These are phyloP conservation scores for Fusarium praegraminearum DNA, from an alignment of 2,329 filamentous ascomycete genomes.

Conservation along the genomic window DNA sequence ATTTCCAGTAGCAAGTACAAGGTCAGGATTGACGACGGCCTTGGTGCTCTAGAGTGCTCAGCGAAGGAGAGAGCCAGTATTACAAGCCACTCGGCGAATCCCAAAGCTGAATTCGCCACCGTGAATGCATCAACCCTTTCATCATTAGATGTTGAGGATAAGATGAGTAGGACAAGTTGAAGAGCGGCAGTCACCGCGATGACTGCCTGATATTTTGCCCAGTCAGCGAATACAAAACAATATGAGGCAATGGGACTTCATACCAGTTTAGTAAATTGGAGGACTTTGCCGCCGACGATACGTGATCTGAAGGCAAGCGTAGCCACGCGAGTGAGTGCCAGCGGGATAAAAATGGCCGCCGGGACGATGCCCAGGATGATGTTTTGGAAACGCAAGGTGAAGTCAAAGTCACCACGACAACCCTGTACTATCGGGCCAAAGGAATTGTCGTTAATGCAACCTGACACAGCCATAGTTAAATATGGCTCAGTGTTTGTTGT, in stretches of 20 bases:
- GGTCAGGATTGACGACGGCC: background rate
- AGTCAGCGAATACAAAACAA: background rate
- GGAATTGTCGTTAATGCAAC: background rate
- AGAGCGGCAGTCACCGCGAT: background rate
- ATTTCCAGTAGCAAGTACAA: background rate
- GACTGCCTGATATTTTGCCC: background rate
- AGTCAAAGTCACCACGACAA: constrained; percentile 6
- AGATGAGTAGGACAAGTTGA: background rate
- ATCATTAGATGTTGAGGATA: background rate
- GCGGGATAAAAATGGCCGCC: background rate
- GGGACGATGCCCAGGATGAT: background rate
- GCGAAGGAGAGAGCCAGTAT: background rate
- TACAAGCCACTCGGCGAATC: background rate
- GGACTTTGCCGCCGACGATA: background rate
- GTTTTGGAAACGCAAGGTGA: background rate
- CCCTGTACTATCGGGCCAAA: constrained; percentile 5
- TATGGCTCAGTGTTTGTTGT: background rate
- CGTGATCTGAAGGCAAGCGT: background rate
- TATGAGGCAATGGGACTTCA: background rate
- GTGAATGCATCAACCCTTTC: background rate
- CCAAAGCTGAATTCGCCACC: background rate
- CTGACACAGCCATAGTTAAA: background rate
- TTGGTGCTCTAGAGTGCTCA: background rate
- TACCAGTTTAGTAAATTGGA: background rate
- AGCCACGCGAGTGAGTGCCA: background rate